Base-by-base conservation (phyloP, 2,329 filamentous ascomycete genomes). In the Xylariaceae sp. region DNA sequence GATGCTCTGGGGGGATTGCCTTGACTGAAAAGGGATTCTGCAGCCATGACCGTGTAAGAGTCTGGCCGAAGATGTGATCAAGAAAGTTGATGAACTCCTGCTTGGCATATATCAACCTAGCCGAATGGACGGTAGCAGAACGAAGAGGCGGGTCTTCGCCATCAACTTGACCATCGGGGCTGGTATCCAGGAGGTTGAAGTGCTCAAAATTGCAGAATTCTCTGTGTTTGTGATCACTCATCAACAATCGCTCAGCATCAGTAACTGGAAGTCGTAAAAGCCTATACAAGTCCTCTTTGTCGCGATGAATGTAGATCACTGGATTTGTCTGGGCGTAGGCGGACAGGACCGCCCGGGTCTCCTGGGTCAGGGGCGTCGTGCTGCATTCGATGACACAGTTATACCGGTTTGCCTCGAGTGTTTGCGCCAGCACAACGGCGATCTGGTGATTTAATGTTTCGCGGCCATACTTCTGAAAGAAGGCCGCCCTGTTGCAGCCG, bases 341-440 rank as follows among this genome's bases (percentile, higher is more conserved):
- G 52, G 80, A 78, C 51, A 91, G 76, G 4, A 85, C 74, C 17
- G 74, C 72, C 68, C 86, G 83, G 35, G 80, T 83, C 62, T 79
- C 84, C 60, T 80, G 80, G 64, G 85, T 84, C 66, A 90, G 75
- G 42, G 83, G 85, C 18, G 82, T 83, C 57, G 84, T 82, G 57
- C 84, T 86, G 71, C 87, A 89, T 56, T 88, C 86, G 67, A 91
- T 88, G 57, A 91, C 82, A 68, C 84, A 86, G 48, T 81, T 81
- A 58, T 78, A 78, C 50, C 79, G 77, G 68, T 90, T 81, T 39
- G 78, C 75, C 42, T 80, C 76, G 4, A 90, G 77, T 71, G 87
- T 82, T 57, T 80, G 79, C 57, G 80, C 80, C 62, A 90, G 79
- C 2, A 88, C 79, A 61, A 84, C 78, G 15, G 83, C 78, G 67